These are phyloP conservation scores for Acacia concinna DNA, from an alignment of 331 rosid genomes.

Conservation along the genomic window DNA sequence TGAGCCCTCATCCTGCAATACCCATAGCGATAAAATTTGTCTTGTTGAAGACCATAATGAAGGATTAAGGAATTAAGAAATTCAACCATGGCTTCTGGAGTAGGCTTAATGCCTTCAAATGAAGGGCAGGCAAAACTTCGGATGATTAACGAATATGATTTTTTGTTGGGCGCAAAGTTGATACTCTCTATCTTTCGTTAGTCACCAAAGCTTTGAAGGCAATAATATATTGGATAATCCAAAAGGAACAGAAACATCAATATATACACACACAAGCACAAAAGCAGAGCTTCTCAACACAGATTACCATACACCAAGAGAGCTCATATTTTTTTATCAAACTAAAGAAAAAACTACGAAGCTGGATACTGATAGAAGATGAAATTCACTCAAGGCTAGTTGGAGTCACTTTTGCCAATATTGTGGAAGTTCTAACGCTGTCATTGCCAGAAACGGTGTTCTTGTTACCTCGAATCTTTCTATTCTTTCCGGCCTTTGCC, in stretches of 20 bases:
- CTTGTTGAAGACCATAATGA: neutral
- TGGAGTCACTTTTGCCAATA: constrained; percentile 42
- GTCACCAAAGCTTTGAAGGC: no score
- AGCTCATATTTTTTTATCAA: neutral
- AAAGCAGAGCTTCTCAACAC: neutral
- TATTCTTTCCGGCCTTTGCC: neutral
- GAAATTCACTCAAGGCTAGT: neutral
- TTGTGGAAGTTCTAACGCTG: constrained; percentile 49
- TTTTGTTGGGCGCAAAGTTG: no score
- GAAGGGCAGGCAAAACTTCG: neutral
- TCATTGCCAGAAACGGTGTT: constrained; percentile 27
- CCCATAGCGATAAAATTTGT: neutral
- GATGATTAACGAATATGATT: neutral
- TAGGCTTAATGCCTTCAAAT: no score
- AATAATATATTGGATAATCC: no score
- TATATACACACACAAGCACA: neutral
- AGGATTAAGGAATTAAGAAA: neutral
- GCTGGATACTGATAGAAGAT: neutral
- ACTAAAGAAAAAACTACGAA: neutral
- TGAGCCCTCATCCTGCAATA: neutral
- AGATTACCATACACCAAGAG: neutral
- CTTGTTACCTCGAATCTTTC: constrained; percentile 4
- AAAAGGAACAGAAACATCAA: no score
- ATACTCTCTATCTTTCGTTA: no score
- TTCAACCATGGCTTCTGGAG: neutral